Evolutionary conservation across 164 flowering plant genomes (phyloP).

Genomic region (Paratinospora sagittata): DNA sequence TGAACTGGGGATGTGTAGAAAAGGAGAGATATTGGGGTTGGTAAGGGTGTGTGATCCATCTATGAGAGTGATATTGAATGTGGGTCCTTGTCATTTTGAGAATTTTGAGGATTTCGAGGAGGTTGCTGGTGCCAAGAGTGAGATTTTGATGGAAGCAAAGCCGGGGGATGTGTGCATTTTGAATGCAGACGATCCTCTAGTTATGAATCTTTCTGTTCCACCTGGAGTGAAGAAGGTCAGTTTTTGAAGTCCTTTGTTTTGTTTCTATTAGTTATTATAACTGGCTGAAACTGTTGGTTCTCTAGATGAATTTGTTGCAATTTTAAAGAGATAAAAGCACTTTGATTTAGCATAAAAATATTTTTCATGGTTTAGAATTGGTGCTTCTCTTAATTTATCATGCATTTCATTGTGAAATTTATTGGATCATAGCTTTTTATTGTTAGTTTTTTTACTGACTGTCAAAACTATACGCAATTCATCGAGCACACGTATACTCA

Average conservation of each 20-base stretch:
- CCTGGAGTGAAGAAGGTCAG: conserved; percentile 27
- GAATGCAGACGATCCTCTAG: conserved; percentile 38
- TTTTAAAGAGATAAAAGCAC: not conserved
- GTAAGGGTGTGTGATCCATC: conserved; percentile 26
- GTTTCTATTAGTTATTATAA: not conserved
- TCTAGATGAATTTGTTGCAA: not conserved
- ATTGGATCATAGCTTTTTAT: not conserved
- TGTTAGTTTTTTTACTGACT: not conserved
- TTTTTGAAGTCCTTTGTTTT: not conserved
- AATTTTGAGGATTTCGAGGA: conserved; percentile 26
- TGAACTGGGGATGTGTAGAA: conserved; percentile 33
- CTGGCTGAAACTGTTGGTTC: not conserved
- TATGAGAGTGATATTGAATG: conserved; percentile 34
- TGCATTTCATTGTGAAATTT: not conserved
- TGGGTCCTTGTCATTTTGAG: conserved; percentile 30
- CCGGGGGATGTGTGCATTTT: conserved; percentile 28
- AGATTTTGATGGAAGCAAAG: conserved; percentile 29
- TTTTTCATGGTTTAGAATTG: too few relatives aligned
- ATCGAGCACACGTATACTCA: too few relatives aligned
- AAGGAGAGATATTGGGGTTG: conserved; percentile 36
- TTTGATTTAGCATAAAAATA: not conserved
- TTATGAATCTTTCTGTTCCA: conserved; percentile 27
- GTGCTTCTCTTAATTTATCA: too few relatives aligned
- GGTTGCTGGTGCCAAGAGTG: conserved; percentile 29
- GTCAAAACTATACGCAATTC: not conserved